phyloP scores from a whole-genome alignment of 2,329 filamentous ascomycete genomes.

The Sporothrix schenckii region DNA sequence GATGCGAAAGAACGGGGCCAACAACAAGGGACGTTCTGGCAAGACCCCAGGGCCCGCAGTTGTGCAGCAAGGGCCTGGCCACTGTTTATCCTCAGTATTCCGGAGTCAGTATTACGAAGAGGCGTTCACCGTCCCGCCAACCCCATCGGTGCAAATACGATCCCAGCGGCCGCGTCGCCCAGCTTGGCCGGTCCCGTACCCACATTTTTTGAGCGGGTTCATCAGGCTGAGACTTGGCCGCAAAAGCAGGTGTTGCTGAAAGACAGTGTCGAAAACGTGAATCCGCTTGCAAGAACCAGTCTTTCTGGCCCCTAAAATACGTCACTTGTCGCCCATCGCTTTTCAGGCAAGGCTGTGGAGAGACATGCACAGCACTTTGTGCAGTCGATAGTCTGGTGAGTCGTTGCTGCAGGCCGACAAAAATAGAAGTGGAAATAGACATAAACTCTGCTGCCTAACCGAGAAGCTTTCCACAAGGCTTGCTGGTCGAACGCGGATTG shows the following conservation, averaged over 20 bases:
- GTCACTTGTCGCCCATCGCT: neutral
- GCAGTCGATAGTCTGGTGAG: neutral
- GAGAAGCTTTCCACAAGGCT: neutral
- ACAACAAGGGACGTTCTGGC: constrained; percentile 24
- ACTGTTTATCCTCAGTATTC: neutral
- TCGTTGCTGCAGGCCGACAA: neutral
- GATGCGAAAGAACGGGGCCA: constrained; percentile 1
- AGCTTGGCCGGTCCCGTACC: neutral
- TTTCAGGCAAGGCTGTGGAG: neutral
- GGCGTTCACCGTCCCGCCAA: neutral
- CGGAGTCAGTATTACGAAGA: neutral
- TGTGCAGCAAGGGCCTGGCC: neutral
- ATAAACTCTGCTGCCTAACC: neutral
- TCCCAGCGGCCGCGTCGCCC: neutral
- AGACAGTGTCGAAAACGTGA: neutral
- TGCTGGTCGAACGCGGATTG: neutral
- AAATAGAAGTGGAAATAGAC: neutral
- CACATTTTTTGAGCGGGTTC: neutral
- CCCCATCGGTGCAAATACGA: neutral
- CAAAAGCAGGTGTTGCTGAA: neutral
- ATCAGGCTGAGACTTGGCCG: neutral
- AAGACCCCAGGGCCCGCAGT: neutral
- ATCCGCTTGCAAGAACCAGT: neutral
- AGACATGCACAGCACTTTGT: neutral
- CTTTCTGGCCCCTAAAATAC: neutral